Conservation (phyloP, 441 rosid genomes). For the Jatropha podagrica region DNA sequence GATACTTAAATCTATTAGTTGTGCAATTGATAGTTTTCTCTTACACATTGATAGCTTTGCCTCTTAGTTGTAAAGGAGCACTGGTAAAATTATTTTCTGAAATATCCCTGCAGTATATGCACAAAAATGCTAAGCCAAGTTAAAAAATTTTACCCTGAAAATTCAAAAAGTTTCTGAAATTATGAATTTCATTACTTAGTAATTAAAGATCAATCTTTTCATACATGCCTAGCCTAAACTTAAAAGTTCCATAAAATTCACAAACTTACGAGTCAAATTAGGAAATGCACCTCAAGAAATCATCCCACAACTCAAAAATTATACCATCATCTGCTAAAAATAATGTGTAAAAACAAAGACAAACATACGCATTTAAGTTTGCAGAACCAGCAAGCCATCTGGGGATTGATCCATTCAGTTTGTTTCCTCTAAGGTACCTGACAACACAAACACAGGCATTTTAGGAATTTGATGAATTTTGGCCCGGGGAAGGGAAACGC, state of each 20-base stretch:
- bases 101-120: neutral
- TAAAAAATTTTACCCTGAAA: neutral
- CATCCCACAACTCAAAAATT: no score
- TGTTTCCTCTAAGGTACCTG: constrained; percentile 12
- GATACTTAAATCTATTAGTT: neutral
- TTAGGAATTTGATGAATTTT: no score
- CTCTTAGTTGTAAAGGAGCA: neutral
- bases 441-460: neutral
- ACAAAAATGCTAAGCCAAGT: neutral
- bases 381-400: constrained; percentile 9
- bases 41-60: neutral
- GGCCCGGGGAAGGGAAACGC: no score
- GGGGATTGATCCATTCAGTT: constrained; percentile 13
- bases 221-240: neutral
- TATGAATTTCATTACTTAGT: no score
- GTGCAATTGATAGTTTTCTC: neutral
- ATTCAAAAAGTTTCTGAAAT: no score
- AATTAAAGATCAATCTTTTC: no score
- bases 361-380: neutral
- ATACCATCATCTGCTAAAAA: neutral
- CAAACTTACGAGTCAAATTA: neutral
- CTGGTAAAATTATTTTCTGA: constrained; percentile 10
- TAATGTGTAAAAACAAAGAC: no score
- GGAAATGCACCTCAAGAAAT: neutral
- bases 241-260: neutral